Percentiles rank a stretch among this genome's conserved stretches.
Conservation (phyloP, 768 basidiomycete genomes). For the Guyanaporus albipodus region DNA sequence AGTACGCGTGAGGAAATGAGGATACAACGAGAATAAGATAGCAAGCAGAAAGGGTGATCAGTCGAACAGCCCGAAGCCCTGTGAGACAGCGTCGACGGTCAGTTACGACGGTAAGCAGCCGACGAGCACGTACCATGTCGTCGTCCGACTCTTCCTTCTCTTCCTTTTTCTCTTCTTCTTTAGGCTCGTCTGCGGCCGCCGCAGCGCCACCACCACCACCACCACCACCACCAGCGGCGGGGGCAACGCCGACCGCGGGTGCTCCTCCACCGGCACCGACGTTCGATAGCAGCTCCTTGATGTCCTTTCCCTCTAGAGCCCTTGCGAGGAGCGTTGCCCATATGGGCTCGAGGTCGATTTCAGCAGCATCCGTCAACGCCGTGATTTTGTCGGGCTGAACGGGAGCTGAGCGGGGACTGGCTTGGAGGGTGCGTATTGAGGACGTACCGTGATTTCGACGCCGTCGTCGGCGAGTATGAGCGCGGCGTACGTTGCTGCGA, state of each 20-base stretch:
- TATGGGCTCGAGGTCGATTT: slow-evolving; percentile 88
- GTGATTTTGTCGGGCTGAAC: slow-evolving; percentile 87
- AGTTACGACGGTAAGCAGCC: not conserved
- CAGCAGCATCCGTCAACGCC: slow-evolving; percentile 79
- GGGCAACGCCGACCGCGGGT: slow-evolving; percentile 59
- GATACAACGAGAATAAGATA: slow-evolving; percentile 29
- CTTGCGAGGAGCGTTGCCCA: slow-evolving; percentile 97
- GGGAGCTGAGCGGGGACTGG: not conserved
- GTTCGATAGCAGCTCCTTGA: slow-evolving; percentile 93
- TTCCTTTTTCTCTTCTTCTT: slow-evolving; percentile 82
- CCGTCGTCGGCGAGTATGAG: slow-evolving; percentile 98
- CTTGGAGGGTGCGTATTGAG: not conserved
- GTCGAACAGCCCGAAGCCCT: slow-evolving; percentile 98
- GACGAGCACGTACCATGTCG: not conserved
- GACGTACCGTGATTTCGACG: slow-evolving; percentile 92
- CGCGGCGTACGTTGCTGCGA: slow-evolving; percentile 93
- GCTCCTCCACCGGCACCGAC: slow-evolving; percentile 91
- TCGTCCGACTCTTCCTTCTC: slow-evolving; percentile 72
- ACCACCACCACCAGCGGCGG: slow-evolving; percentile 49
- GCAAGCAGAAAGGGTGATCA: slow-evolving; percentile 38
- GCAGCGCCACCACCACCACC: slow-evolving; percentile 57
- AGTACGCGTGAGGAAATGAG: slow-evolving; percentile 10
- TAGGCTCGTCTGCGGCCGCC: slow-evolving; percentile 67
- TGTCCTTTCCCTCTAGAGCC: slow-evolving; percentile 96
- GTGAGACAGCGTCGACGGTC: not conserved